These are phyloP conservation scores for Diaporthe capsici DNA, from an alignment of 2,329 filamentous ascomycete genomes.

Conservation along the genomic window DNA sequence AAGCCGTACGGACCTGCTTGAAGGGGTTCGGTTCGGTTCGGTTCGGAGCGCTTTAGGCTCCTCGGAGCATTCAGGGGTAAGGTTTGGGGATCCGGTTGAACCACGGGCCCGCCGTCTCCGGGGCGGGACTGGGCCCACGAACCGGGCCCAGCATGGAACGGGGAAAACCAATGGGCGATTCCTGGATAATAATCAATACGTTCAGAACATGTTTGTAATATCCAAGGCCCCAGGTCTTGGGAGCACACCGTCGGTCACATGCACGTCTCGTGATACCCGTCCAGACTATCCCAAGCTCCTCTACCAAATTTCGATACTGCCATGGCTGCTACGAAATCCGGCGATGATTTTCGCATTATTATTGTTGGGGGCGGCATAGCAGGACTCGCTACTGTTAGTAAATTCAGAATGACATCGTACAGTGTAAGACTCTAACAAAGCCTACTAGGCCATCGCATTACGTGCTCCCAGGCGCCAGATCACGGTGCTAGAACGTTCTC, in stretches of 20 bases:
- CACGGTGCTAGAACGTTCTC: conserved; percentile 46
- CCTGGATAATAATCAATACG: background rate
- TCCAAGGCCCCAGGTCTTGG: background rate
- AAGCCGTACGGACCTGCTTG: background rate
- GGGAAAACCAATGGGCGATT: background rate
- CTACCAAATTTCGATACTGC: background rate
- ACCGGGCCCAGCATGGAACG: background rate
- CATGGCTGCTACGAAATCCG: background rate
- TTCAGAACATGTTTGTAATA: background rate
- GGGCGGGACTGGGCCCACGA: background rate
- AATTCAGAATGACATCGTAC: background rate
- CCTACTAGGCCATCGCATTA: conserved; percentile 53
- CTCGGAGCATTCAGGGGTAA: conserved; percentile 7
- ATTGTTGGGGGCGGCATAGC: conserved; percentile 12
- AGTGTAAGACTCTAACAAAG: background rate
- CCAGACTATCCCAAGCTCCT: background rate
- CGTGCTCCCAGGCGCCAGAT: conserved; percentile 47
- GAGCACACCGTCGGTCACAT: background rate
- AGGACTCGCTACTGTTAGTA: conserved; percentile 13
- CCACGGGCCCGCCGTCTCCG: background rate
- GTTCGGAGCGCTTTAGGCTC: background rate
- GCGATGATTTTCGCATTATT: background rate
- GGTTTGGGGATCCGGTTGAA: background rate
- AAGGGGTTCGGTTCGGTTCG: conserved; percentile 4
- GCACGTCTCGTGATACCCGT: background rate